These are phyloP conservation scores for Amaranthus palmeri DNA, from an alignment of 148 eudicot genomes.

Conservation along the genomic window DNA sequence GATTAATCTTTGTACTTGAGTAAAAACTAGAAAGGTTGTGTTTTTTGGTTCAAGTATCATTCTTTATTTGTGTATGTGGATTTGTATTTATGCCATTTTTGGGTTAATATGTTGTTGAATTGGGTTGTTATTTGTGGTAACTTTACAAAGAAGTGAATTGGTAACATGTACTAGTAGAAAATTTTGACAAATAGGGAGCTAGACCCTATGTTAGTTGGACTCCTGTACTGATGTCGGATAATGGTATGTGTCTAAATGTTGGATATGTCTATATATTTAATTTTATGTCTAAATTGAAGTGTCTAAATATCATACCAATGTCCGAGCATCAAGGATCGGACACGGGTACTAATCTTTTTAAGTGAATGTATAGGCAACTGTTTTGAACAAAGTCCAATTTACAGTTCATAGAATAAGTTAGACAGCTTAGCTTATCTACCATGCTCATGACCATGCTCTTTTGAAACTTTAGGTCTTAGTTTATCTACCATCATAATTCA, in stretches of 20 bases:
- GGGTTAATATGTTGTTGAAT: constrained; percentile 12
- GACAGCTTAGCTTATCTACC: neutral
- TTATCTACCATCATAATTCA: too few species aligned
- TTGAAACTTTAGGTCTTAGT: too few species aligned
- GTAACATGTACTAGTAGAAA: constrained; percentile 18
- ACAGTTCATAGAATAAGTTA: constrained; percentile 16
- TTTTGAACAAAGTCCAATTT: constrained; percentile 7
- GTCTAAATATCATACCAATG: too few species aligned
- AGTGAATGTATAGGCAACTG: constrained; percentile 10
- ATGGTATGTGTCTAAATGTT: too few species aligned
- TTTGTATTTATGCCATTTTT: constrained; percentile 19
- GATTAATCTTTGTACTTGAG: constrained; percentile 33
- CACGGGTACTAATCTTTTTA: neutral
- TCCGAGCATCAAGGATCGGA: too few species aligned
- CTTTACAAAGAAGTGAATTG: constrained; percentile 17
- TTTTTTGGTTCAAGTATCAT: constrained; percentile 22
- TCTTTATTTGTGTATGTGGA: constrained; percentile 9
- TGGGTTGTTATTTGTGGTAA: constrained; percentile 11
- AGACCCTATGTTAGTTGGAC: too few species aligned
- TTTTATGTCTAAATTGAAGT: too few species aligned
- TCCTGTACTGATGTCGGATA: too few species aligned
- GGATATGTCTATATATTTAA: too few species aligned
- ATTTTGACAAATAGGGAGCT: constrained; percentile 18
- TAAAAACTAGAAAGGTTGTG: neutral
- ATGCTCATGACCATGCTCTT: too few species aligned